Evolutionary conservation across 495 filamentous ascomycete genomes (phyloP), one percentile per base, ranked within the genome.

Genomic region (Margaritispora aquatica): DNA sequence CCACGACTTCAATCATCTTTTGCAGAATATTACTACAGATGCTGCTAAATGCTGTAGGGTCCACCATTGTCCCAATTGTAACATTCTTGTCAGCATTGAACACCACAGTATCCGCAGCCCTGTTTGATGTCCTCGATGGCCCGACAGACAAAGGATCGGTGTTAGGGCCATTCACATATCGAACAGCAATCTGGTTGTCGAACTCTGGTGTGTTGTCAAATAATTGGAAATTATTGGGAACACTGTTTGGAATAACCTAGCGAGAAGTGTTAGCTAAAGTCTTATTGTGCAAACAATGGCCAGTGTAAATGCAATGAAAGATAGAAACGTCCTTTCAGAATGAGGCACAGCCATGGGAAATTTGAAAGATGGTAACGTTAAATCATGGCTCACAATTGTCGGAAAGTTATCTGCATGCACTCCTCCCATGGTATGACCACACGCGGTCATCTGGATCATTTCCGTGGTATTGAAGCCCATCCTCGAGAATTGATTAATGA

Each of bases 381-480:
- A n/a, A n/a, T n/a, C n/a, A n/a, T n/a, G n/a, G n/a, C 5, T n/a
- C 1, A 84, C 77, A 44, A 84, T 77, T 19, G 77, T 68, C 1
- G 80, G 77, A 61, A 84, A 85, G 56, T 80, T 74, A 10, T 57
- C 65, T 5, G 72, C 73, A 68, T 87, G 84, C 7, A 86, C 83
- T 20, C 81, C 80, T 22, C 84, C 84, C 29, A 87, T 70, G 2
- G 80, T 79, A 65, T 87, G 84, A 1, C 84, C 84, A 58, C 84
- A 87, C 19, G 83, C 84, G 11, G 76, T 77, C 51, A 83, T 71
- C 59, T 79, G 76, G 49, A 87, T 84, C 79, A 84, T 84, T 60
- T 85, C 79, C 1, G 73, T 70, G 9, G 53, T 63, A 49, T 67
- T 75, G 67, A 83, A 85, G 13, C 83, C 83, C 73, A 84, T 82